Evolutionary conservation across 2,329 filamentous ascomycete genomes (phyloP).

Genomic region (Fusarium fracticaudum): DNA sequence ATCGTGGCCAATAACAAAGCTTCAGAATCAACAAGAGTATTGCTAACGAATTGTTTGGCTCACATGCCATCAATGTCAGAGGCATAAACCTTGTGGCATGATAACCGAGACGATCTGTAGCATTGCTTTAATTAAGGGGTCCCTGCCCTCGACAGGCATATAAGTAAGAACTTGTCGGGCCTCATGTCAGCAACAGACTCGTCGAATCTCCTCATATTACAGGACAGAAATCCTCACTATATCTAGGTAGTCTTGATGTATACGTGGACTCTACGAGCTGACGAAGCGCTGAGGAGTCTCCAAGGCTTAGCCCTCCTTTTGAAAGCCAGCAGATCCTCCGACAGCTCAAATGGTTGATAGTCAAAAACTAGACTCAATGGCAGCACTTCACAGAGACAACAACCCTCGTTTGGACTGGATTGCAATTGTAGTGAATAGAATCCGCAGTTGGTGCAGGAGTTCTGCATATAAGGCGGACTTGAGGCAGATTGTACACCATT

Average conservation of each 20-base stretch:
- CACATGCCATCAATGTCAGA: neutral
- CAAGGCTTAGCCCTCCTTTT: conserved; percentile 7
- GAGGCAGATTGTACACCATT: neutral
- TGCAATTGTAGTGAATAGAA: neutral
- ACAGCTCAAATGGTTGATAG: neutral
- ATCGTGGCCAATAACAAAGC: neutral
- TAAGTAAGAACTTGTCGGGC: neutral
- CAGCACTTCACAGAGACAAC: neutral
- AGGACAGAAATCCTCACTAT: neutral
- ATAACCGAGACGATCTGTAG: neutral
- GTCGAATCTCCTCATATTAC: neutral
- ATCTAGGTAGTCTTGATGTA: neutral
- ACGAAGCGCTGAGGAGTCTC: neutral
- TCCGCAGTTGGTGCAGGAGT: neutral
- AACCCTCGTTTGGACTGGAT: neutral
- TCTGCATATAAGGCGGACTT: neutral
- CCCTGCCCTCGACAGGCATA: neutral
- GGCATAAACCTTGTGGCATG: neutral
- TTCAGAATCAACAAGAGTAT: neutral
- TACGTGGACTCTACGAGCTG: neutral
- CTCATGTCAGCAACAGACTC: neutral
- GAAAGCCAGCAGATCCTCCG: neutral
- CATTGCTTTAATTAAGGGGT: neutral
- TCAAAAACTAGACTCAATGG: neutral
- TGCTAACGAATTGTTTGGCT: neutral